Conservation (phyloP, 306 rosid genomes). For the Prunus davidiana region DNA sequence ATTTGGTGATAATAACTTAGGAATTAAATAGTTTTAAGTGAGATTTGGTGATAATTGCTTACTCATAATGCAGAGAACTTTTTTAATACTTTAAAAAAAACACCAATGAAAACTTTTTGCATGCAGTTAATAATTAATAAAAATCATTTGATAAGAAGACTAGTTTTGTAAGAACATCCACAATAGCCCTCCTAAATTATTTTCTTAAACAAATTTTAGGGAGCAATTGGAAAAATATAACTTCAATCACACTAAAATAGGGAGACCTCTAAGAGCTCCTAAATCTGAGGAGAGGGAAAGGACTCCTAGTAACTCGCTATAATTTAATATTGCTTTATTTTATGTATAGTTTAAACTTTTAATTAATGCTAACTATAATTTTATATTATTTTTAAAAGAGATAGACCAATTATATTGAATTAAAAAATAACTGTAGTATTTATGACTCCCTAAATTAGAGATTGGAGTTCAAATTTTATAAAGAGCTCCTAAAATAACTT, state of each 20-base stretch:
- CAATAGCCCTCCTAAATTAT: rapidly evolving
- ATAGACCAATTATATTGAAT: no score
- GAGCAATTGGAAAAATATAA: no score
- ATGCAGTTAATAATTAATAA: background rate
- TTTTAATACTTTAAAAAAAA: background rate
- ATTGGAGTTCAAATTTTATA: no score
- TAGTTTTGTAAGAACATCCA: no score
- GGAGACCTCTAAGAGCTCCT: no score
- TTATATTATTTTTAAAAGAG: no score
- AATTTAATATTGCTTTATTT: no score
- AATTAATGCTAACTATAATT: no score
- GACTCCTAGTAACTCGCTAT: rapidly evolving
- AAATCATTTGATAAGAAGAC: background rate
- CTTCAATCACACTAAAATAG: background rate
- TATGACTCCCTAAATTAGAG: no score
- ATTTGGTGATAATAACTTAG: background rate
- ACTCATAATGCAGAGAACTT: background rate
- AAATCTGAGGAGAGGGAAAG: rapidly evolving
- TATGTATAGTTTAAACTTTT: no score
- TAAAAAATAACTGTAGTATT: no score
- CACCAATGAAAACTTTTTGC: background rate
- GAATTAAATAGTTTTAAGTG: background rate
- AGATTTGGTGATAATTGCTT: background rate
- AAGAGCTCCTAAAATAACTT: no score
- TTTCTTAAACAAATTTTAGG: rapidly evolving